Conservation (phyloP, 352 stramenopile genomes). For the Aphanomyces stellatus region DNA sequence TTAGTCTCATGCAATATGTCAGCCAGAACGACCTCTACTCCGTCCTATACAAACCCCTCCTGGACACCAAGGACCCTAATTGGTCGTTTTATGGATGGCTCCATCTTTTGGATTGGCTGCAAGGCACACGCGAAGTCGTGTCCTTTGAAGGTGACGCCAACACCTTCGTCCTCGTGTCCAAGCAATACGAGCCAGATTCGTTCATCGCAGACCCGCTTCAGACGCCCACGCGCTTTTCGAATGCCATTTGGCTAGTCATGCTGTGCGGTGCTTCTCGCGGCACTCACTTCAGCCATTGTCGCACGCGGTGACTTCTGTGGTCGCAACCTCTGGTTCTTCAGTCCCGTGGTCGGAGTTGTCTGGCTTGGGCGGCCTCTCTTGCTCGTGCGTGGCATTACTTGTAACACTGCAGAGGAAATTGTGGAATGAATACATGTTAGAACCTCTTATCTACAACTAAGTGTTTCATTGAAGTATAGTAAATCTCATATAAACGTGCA, state of each 20-base stretch:
- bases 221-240: not conserved
- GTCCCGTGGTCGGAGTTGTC: not conserved
- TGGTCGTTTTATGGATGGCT: not conserved
- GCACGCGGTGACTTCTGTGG: not conserved
- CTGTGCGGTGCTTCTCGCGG: not conserved
- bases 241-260: not conserved
- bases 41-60: not conserved
- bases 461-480: too few species aligned
- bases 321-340: too few species aligned
- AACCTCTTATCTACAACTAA: too few species aligned
- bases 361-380: conserved; percentile 6
- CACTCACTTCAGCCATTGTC: too few species aligned
- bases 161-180: not conserved
- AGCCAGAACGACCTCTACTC: not conserved
- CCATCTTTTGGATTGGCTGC: not conserved
- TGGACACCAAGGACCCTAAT: not conserved
- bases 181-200: not conserved
- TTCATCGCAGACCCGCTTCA: not conserved
- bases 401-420: too few species aligned
- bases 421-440: too few species aligned
- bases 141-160: not conserved
- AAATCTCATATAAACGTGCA: too few species aligned
- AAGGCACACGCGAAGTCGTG: not conserved
- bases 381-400: too few species aligned
- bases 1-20: not conserved